Evolutionary conservation across 192 early-diverging fungal genomes (phyloP), one percentile per base, ranked within the genome.

Genomic region (Helicostylum pulchrum): DNA sequence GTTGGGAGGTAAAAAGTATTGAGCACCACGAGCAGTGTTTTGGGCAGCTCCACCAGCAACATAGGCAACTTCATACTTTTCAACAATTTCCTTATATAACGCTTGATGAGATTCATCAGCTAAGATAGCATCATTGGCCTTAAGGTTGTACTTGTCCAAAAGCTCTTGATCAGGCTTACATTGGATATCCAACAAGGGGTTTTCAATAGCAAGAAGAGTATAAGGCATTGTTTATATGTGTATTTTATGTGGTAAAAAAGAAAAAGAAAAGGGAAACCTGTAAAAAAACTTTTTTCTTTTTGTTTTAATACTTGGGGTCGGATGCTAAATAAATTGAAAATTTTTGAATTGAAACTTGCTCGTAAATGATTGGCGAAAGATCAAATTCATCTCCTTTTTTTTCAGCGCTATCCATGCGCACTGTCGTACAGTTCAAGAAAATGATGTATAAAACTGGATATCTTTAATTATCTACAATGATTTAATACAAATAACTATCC

Each of bases 181-280:
- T 53, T 91, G 94, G 74, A 99, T 99, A 83, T 99, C 97, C 67
- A 99, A 88, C 67, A 99, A 82, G 48, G 97, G 97, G 86, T 99
- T 99, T 76, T 90, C 96, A 80, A 97, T 91, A 67, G 91, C 94
- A 69, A 97, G 85, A 63, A 99, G 78, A 43, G 49, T 63, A 56
- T 70, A 77, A 34, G 65, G n/a, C 70, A 72, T 73, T 19, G 14
- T 65, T 11, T 15, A 45, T 34, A 26, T 26, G 26, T 19, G n/a
- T 32, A 39, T n/a, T 30, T n/a, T 46, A 53, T 26, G 26, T 26
- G 17, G 14, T 39, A 58, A 64, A 42, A 54, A 55, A 23, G 3
- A 17, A 45, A 42, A 64, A 53, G 30, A 64, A 55, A 55, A 26
- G 21, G 52, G 55, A 53, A 26, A 53, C 20, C 9, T 26, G 46